phyloP scores from a whole-genome alignment of 495 filamentous ascomycete genomes.

The Oidiodendron maius region DNA sequence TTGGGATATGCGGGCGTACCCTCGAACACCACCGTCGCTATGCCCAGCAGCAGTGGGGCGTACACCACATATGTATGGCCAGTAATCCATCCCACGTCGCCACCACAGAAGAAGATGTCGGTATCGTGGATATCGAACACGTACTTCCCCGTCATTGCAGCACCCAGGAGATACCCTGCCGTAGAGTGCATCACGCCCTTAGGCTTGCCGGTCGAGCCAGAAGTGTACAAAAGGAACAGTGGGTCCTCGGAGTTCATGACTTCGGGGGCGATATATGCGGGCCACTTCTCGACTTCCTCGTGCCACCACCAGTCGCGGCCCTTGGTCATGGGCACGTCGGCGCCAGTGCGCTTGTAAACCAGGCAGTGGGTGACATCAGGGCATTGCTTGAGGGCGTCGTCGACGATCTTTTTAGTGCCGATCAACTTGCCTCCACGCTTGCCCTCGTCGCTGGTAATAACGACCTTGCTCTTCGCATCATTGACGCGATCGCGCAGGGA shows the following conservation, averaged over 20 bases:
- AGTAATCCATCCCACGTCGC: constrained; percentile 99
- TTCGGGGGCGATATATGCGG: constrained; percentile 81
- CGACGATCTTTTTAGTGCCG: constrained; percentile 98
- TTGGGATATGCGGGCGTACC: constrained; percentile 96
- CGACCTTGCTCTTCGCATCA: constrained; percentile 82
- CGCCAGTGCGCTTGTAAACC: constrained; percentile 93
- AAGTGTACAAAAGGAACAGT: constrained; percentile 96
- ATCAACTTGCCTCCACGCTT: constrained; percentile 97
- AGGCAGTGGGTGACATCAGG: constrained; percentile 80
- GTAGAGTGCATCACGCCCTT: constrained; percentile 99
- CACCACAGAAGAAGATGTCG: constrained; percentile 94
- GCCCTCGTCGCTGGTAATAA: constrained; percentile 96
- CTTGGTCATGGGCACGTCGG: constrained; percentile 82
- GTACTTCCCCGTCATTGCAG: constrained; percentile 92
- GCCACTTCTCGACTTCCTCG: constrained; percentile 95
- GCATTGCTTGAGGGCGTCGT: constrained; percentile 96
- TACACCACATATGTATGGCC: constrained; percentile 99
- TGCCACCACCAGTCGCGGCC: constrained; percentile 98
- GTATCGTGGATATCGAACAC: constrained; percentile 96
- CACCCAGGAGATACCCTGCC: constrained; percentile 87
- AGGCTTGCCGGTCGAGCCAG: constrained; percentile 94
- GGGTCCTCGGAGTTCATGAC: constrained; percentile 89
- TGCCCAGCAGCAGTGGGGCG: constrained; percentile 85
- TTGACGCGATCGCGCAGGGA: constrained; percentile 93
- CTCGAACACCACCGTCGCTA: constrained; percentile 97